Base-by-base conservation (phyloP, 169 alveolate genomes). In the Cyclospora cayetanensis region DNA sequence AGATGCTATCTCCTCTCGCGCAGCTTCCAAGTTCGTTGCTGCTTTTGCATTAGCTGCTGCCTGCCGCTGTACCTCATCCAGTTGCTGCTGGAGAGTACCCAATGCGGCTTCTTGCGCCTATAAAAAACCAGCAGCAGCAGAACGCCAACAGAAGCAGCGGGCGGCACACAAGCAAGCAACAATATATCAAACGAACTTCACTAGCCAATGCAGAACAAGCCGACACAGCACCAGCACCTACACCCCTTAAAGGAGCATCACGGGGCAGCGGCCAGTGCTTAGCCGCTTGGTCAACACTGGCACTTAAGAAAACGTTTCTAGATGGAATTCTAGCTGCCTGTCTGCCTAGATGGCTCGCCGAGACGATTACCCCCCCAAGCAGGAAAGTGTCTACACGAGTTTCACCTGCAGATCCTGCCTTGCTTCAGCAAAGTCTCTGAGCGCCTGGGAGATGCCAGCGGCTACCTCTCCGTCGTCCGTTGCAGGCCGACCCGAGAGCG, bases 41-140 rank as follows among this genome's bases (percentile, higher is more conserved):
- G 79, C n/a, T 22, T 76, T 43, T 60, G 85, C 92, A 11, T 29
- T 76, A 27, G 76, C 86, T 27, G 11, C 60, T 31, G 77, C 86
- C 29, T 50, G 52, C 60, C 43, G 85, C 70, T 31, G 27, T 60
- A 70, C 27, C 55, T 35, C 86, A 41, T 86, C 68, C 12, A 66
- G 27, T 42, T 86, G 85, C 86, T 27, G 85, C 76, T 50, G 50
- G 46, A 86, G 76, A 1, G 86, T 22, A 1, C 53, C 74, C 25
- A 86, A 15, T n/a, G 92, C 79, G 22, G 55, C 85, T 37, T 70
- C 86, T n/a, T 86, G 92, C 15, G 86, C 55, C 92, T 86, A 86
- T 41, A 50, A 18, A 70, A n/a, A n/a, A 86, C 50, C 76, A 43
- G 18, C 65, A 66, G 76, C 52, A 31, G 72, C 25, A 77, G 43